phyloP scores from a whole-genome alignment of 768 basidiomycete genomes.

The Daedalea quercina region DNA sequence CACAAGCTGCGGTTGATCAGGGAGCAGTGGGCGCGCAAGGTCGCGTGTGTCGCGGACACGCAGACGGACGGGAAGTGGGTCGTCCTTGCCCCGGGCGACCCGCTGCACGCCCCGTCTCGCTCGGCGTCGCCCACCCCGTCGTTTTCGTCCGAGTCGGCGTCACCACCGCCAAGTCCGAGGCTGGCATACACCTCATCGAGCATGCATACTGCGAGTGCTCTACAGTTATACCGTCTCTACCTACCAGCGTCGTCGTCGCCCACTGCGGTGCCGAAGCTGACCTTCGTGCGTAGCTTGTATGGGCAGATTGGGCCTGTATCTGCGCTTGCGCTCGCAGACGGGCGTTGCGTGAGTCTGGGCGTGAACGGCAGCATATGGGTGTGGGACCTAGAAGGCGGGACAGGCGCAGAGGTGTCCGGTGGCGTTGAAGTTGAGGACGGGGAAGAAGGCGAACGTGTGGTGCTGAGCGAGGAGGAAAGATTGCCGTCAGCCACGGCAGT shows the following conservation, averaged over 20 bases:
- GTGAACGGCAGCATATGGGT: constrained; percentile 74
- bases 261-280: constrained; percentile 53
- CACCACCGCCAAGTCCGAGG: constrained; percentile 4
- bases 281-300: constrained; percentile 63
- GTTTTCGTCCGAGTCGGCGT: constrained; percentile 18
- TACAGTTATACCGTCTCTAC: constrained; percentile 72
- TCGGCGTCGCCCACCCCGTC: constrained; percentile 14
- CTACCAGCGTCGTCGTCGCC: constrained; percentile 48
- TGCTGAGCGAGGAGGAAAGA: constrained; percentile 30
- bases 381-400: constrained; percentile 71
- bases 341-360: constrained; percentile 73
- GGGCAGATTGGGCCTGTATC: constrained; percentile 64
- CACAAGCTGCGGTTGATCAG: constrained; percentile 53
- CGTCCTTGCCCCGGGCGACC: constrained; percentile 56
- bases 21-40: constrained; percentile 76
- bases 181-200: constrained; percentile 24
- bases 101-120: constrained; percentile 1
- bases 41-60: constrained; percentile 59
- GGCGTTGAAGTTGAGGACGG: constrained; percentile 1
- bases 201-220: constrained; percentile 42
- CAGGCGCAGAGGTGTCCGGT: constrained; percentile 25
- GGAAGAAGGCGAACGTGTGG: background rate
- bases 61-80: constrained; percentile 86
- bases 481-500: constrained; percentile 22
- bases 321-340: constrained; percentile 70